Conservation (phyloP, 345 rosid species). For the Heritiera littoralis region DNA sequence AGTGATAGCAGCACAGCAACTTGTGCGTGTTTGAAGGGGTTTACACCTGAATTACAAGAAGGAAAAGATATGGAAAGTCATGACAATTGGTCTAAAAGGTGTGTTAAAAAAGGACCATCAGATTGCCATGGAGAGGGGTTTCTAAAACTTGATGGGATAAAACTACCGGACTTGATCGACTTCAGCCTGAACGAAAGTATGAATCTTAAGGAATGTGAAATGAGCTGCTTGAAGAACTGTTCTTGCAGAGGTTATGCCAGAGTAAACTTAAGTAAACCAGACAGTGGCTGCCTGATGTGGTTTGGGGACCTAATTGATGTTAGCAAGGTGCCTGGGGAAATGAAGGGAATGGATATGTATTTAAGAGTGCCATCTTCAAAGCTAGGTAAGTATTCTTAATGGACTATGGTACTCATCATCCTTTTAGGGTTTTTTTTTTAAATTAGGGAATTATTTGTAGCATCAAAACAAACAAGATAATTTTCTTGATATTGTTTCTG, state of each 20-base stretch:
- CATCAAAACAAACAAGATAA: too few species aligned
- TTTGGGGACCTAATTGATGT: constrained; percentile 27
- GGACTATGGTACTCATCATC: too few species aligned
- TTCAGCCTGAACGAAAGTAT: constrained; percentile 10
- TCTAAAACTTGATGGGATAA: constrained; percentile 15
- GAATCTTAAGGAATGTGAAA: constrained; percentile 18
- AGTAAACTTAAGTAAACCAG: neutral
- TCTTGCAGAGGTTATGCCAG: constrained; percentile 30
- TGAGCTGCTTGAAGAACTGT: constrained; percentile 25
- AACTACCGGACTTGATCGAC: constrained; percentile 23
- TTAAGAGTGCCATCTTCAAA: neutral
- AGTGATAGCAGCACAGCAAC: too few species aligned
- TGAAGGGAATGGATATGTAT: neutral
- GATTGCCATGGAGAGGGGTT: constrained; percentile 21
- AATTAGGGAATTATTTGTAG: too few species aligned
- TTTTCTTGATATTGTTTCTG: too few species aligned
- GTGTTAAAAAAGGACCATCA: neutral
- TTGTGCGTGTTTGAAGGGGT: neutral
- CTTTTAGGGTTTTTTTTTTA: too few species aligned
- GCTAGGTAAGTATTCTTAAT: too few species aligned
- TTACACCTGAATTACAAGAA: neutral
- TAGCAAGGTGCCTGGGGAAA: neutral
- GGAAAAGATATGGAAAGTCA: neutral
- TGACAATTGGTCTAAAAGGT: too few species aligned
- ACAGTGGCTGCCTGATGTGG: constrained; percentile 32